These are phyloP conservation scores for Dianthus caryophyllus DNA, from an alignment of 148 eudicot genomes.

Conservation along the genomic window DNA sequence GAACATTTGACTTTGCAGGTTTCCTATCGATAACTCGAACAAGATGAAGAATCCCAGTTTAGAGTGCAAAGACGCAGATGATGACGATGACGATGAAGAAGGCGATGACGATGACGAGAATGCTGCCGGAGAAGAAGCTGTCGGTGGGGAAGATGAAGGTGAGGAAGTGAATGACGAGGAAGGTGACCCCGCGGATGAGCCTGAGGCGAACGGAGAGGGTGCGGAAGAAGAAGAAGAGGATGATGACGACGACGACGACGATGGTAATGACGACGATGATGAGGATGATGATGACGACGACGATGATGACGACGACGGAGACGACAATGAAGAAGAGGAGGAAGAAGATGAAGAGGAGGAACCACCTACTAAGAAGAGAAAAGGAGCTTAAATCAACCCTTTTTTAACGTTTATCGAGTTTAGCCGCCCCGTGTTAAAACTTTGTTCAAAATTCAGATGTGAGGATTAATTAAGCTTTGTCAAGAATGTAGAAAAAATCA, in stretches of 20 bases:
- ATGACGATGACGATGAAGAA: constrained; percentile 26
- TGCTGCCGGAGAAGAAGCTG: constrained; percentile 20
- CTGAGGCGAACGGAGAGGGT: constrained; percentile 32
- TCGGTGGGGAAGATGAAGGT: constrained; percentile 27
- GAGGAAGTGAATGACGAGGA: constrained; percentile 30
- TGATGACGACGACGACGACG: constrained; percentile 21
- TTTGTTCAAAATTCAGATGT: constrained; percentile 19
- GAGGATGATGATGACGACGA: constrained; percentile 26
- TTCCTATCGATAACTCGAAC: constrained; percentile 15
- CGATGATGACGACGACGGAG: constrained; percentile 24
- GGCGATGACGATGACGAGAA: constrained; percentile 19
- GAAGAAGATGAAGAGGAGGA: constrained; percentile 33
- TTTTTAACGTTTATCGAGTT: neutral
- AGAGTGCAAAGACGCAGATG: constrained; percentile 35
- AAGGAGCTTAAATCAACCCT: constrained; percentile 20
- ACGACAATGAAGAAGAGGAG: constrained; percentile 22
- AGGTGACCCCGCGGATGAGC: constrained; percentile 29
- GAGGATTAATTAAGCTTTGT: constrained; percentile 21
- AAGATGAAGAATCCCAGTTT: constrained; percentile 18
- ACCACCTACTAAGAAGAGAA: constrained; percentile 42
- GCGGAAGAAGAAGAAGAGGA: constrained; percentile 32
- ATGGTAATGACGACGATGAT: constrained; percentile 22
- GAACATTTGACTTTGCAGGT: constrained; percentile 16
- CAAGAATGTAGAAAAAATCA: constrained; percentile 16
- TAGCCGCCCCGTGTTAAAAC: neutral